phyloP scores from a whole-genome alignment of 257 asterid species.

The Nicotiana tomentosiformis region DNA sequence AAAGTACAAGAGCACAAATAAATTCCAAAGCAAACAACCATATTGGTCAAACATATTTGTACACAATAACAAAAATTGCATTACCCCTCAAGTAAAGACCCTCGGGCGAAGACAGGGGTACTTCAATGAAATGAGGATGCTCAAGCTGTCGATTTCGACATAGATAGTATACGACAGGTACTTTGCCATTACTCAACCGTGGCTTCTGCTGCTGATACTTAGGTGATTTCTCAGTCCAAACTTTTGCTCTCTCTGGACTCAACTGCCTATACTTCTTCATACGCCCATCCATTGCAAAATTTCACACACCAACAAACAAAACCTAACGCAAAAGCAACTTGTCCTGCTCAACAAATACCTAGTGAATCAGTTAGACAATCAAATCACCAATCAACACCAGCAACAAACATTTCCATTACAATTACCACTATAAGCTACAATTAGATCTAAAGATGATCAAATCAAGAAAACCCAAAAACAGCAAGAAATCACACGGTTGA shows the following conservation, averaged over 20 bases:
- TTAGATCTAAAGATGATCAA: not conserved
- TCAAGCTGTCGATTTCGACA: conserved; percentile 82
- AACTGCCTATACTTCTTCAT: conserved; percentile 57
- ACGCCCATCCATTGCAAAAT: conserved; percentile 41
- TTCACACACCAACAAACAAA: not conserved
- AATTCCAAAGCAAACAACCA: not conserved
- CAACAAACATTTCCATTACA: not conserved
- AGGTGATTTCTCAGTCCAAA: conserved; percentile 91
- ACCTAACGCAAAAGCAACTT: not conserved
- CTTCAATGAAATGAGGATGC: conserved; percentile 99
- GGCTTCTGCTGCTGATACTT: conserved; percentile 43
- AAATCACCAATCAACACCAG: conserved; percentile 4
- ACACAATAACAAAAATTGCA: not conserved
- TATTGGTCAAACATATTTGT: not conserved
- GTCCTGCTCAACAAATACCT: not conserved
- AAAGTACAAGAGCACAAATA: not conserved
- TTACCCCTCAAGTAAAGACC: conserved; percentile 90
- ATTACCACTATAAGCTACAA: not conserved
- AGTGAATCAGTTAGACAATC: not conserved
- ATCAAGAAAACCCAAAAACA: not conserved
- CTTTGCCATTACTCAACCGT: conserved; percentile 32
- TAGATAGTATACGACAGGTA: conserved; percentile 75
- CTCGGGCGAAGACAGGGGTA: conserved; percentile 68
- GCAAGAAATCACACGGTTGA: not conserved
- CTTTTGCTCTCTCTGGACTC: conserved; percentile 90